Evolutionary conservation across 1,284 basidiomycete species (phyloP), one percentile per base, ranked within the genome.

Genomic region (Moesziomyces sp.): DNA sequence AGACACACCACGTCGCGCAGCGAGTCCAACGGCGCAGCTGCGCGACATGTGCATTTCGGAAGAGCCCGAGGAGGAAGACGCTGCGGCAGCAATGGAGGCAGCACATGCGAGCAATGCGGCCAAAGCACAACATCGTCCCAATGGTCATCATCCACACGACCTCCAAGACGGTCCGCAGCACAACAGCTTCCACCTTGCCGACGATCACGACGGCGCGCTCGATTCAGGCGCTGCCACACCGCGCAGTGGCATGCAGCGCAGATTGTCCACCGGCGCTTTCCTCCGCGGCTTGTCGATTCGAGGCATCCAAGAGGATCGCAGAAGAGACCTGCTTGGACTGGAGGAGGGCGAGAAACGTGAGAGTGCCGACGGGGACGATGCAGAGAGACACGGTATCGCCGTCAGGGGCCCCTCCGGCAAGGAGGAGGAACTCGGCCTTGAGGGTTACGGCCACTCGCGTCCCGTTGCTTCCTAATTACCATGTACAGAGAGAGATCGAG

Each of bases 191-290:
- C 72, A 75, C 51, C 68, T 74, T n/a, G 65, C 63, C 46, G 73
- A 74, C 24, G 69, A 61, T 10, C 66, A 78, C 24, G 68, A 70
- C 21, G 57, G 28, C n/a, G 46, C 48, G 3, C 56, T 52, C 10
- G 76, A 69, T 14, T 68, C 58, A 4, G 71, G 75, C 7, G 43
- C 61, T 23, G 55, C 55, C 0, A 71, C 65, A 9, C 73, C 68
- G 0, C 48, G 66, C 19, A 61, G 58, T n/a, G 64, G 58, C 10
- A 59, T 71, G 65, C 65, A 62, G 34, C 57, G 78, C 21, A 46
- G 77, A 19, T 46, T 77, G 53, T 80, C 78, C 5, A 80, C 78
- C 3, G 78, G 78, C n/a, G 58, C 75, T 13, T 80, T 79, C 58
- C 56, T 78, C 51, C 48, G 60, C 2, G 67, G 70, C 18, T 34